A percentile compares a stretch with the other conserved stretches of the same genome.
Conservation (phyloP, 208 protist genomes). For the Wallacemonas collosoma region DNA sequence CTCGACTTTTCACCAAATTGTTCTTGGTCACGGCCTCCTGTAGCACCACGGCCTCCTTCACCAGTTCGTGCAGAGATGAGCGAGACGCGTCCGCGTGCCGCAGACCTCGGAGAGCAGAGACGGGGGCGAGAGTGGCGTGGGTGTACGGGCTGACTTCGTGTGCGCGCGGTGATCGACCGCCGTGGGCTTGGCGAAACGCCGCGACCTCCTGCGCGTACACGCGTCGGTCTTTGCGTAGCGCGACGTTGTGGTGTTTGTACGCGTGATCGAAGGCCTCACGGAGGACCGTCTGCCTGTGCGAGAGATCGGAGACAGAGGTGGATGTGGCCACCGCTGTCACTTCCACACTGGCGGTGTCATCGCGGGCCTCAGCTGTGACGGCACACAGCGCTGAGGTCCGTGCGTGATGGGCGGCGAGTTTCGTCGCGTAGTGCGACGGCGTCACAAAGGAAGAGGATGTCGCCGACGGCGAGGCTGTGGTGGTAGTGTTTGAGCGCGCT, state of each 20-base stretch:
- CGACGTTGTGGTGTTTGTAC: conserved; percentile 40
- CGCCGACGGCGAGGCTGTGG: background rate
- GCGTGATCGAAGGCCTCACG: conserved; percentile 43
- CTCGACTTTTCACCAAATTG: conserved; percentile 64
- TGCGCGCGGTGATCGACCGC: conserved; percentile 30
- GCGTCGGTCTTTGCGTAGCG: conserved; percentile 49
- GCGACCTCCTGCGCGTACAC: conserved; percentile 52
- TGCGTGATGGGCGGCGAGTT: conserved; percentile 26
- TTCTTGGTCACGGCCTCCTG: conserved; percentile 61
- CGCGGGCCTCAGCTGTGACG: background rate
- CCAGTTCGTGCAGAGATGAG: conserved; percentile 35
- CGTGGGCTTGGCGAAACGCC: conserved; percentile 58
- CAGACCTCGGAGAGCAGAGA: conserved; percentile 55
- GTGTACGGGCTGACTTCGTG: conserved; percentile 58
- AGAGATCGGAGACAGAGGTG: background rate
- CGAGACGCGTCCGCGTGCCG: conserved; percentile 28
- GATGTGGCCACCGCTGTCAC: background rate
- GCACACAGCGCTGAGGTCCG: conserved; percentile 5
- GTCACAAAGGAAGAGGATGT: conserved; percentile 14
- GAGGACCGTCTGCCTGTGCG: conserved; percentile 38
- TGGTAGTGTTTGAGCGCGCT: background rate
- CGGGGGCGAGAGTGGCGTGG: conserved; percentile 60
- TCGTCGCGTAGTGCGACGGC: conserved; percentile 29
- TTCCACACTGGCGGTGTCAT: background rate
- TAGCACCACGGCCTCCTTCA: conserved; percentile 52